Conservation (phyloP, 2,329 filamentous ascomycete genomes). For the Blumeriella jaapii region DNA sequence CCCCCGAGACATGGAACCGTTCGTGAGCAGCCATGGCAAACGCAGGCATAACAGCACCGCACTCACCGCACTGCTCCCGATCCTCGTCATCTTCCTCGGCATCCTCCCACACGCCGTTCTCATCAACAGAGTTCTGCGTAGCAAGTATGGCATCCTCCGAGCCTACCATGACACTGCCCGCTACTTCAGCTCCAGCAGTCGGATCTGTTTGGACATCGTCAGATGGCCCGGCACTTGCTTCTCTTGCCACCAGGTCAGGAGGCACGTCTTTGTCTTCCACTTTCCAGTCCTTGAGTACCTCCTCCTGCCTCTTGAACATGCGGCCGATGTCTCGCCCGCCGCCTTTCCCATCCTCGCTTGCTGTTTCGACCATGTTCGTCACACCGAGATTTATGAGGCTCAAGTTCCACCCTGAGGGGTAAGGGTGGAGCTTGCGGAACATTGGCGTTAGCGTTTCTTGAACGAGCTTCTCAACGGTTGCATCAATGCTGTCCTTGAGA, state of each 20-base stretch:
- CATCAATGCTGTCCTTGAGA: constrained; percentile 43
- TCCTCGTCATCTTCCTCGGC: constrained; percentile 20
- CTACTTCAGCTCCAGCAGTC: constrained; percentile 23
- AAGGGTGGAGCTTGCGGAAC: constrained; percentile 62
- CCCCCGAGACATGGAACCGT: constrained; percentile 31
- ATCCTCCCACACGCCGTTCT: constrained; percentile 19
- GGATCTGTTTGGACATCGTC: constrained; percentile 14
- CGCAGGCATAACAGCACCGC: constrained; percentile 34
- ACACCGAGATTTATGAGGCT: constrained; percentile 80
- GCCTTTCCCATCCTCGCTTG: constrained; percentile 31
- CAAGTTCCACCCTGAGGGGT: constrained; percentile 58
- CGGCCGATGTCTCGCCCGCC: constrained; percentile 65
- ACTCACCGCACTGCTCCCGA: constrained; percentile 30
- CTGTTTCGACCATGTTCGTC: constrained; percentile 63
- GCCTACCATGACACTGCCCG: constrained; percentile 11
- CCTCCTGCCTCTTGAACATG: constrained; percentile 73
- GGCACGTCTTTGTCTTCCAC: constrained; percentile 35
- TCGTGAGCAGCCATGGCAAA: constrained; percentile 40
- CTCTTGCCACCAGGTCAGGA: constrained; percentile 14
- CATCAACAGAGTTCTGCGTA: constrained; percentile 18
- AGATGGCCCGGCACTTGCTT: not conserved
- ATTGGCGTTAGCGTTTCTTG: constrained; percentile 56
- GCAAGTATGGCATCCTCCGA: constrained; percentile 21
- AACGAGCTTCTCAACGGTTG: constrained; percentile 57
- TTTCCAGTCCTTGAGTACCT: constrained; percentile 55